phyloP scores from a whole-genome alignment of 108 stramenopile species.

The Cyclotella baltica region DNA sequence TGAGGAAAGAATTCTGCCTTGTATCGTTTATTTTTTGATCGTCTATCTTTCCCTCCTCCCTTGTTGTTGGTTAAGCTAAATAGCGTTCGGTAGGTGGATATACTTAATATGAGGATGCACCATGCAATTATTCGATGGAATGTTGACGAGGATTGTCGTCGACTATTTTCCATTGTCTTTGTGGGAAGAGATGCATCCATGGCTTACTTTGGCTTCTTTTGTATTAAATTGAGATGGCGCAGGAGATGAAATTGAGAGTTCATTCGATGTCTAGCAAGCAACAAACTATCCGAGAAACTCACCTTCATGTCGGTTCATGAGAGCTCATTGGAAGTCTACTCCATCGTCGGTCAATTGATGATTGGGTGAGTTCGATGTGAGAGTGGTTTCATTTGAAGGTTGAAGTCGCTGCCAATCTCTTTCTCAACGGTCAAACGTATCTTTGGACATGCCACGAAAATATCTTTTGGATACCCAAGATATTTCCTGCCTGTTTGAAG shows the following conservation, averaged over 20 bases:
- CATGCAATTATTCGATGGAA: constrained; percentile 7
- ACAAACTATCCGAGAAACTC: too few species aligned
- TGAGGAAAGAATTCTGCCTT: constrained; percentile 32
- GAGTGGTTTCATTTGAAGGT: not conserved
- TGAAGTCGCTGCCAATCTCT: not conserved
- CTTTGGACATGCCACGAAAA: not conserved
- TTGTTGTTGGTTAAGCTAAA: not conserved
- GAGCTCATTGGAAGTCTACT: not conserved
- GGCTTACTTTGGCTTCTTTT: too few species aligned
- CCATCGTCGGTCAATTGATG: too few species aligned
- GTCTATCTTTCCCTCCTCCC: not conserved
- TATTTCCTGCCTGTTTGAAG: not conserved
- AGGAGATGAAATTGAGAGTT: too few species aligned
- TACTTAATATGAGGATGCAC: constrained; percentile 15
- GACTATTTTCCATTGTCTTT: constrained; percentile 17
- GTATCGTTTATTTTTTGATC: constrained; percentile 7
- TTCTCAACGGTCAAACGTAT: too few species aligned
- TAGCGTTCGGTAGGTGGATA: constrained; percentile 26
- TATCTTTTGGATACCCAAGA: constrained; percentile 8
- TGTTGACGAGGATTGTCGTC: constrained; percentile 4
- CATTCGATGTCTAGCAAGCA: too few species aligned
- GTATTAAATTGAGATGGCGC: not conserved
- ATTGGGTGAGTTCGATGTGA: not conserved
- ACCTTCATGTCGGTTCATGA: not conserved
- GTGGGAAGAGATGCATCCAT: not conserved